These are phyloP conservation scores for Fusarium zealandicum DNA, from an alignment of 2,329 filamentous ascomycete species.

Conservation along the genomic window DNA sequence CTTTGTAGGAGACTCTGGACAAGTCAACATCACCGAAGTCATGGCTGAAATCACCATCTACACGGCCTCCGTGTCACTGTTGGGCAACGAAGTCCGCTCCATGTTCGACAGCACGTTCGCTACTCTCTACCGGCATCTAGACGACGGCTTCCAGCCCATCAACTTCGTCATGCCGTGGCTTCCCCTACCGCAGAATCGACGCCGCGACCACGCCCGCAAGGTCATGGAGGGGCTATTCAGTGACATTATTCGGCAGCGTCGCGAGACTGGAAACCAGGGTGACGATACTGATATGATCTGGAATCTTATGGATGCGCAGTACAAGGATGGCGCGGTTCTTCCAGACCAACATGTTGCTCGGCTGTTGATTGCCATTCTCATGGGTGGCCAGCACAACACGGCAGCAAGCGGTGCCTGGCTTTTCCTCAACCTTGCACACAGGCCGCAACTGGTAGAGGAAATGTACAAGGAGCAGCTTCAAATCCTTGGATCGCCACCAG, in stretches of 20 bases:
- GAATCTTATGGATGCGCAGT: conserved; percentile 83
- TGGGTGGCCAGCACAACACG: conserved; percentile 90
- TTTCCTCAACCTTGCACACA: conserved; percentile 78
- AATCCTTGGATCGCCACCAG: conserved; percentile 75
- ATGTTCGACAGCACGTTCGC: conserved; percentile 83
- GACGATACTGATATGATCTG: conserved; percentile 79
- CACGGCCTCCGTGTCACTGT: conserved; percentile 84
- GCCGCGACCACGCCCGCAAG: conserved; percentile 77
- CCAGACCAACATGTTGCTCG: conserved; percentile 85
- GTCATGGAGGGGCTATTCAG: conserved; percentile 83
- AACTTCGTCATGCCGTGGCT: conserved; percentile 91
- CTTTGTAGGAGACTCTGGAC: conserved; percentile 72
- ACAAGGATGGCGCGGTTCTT: conserved; percentile 79
- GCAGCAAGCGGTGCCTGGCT: conserved; percentile 86
- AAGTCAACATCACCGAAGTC: conserved; percentile 73
- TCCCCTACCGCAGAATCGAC: conserved; percentile 83
- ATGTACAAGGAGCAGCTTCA: conserved; percentile 80
- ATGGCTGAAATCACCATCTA: conserved; percentile 90
- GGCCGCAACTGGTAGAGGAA: conserved; percentile 79
- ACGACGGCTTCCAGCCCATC: conserved; percentile 86
- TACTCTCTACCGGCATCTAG: conserved; percentile 82
- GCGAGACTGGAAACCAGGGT: conserved; percentile 58
- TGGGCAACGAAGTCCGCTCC: conserved; percentile 81
- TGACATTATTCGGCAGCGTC: conserved; percentile 77
- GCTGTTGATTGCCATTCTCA: conserved; percentile 91